Base-by-base conservation (phyloP, 306 rosid genomes). In the Luffa aegyptiaca region DNA sequence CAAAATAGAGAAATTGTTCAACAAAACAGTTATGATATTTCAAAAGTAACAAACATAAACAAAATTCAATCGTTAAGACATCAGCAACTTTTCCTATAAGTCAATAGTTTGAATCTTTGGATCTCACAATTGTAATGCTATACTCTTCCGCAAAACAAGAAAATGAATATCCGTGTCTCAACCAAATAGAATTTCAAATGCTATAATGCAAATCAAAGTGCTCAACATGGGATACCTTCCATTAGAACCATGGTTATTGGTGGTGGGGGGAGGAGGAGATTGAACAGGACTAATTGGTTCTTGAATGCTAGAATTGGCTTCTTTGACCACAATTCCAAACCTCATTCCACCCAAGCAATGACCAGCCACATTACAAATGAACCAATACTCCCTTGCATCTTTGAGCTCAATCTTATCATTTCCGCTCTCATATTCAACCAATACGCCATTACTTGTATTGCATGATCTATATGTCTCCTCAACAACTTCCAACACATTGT, bases 321-420 rank as follows among this genome's bases (percentile, higher is more conserved):
- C 42, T 56, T 81, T 73, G 7, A 81, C 88, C 17, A 73, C 81
- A 55, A 86, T 56, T 7, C 79, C 20, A 48, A 86, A 80, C 61
- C 82, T 83, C 88, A 83, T 86, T 45, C 86, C 88, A 17, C 82
- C 84, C 33, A 86, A 75, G 70, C 88, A 86, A 80, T 86, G 88
- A 0, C 86, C 88, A 11, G 6, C 45, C 8, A 86, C 69, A 41
- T 80, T 65, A 45, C 88, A 86, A 53, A 86, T 78, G 80, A 86
- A 86, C 88, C 84, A 86, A 66, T 81, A 81, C 16, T 81, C 81
- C 76, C 77, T 86, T 17, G 81, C 84, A 59, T 86, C 35, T n/a
- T 45, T 77, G 13, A 86, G 81, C 6, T 78, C 33, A 4, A 86
- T 68, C 74, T 33, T 65, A 76, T 86, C 88, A 35, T 73, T 75